phyloP scores from a whole-genome alignment of 1,139 yeast species.

The Citeromyces hawaiiensis region DNA sequence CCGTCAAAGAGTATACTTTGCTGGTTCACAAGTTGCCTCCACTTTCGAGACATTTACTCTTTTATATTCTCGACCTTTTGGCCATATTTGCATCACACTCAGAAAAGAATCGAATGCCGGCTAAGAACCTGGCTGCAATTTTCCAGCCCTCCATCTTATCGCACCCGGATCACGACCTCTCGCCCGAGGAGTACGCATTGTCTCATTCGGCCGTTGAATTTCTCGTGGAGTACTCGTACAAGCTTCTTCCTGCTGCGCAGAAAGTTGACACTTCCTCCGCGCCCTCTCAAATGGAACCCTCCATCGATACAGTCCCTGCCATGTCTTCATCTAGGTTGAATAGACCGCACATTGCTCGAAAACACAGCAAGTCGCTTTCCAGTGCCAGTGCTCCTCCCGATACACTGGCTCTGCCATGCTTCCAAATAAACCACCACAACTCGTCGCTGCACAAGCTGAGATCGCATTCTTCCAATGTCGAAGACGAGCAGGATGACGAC shows the following conservation, averaged over 20 bases:
- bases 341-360: conserved; percentile 15
- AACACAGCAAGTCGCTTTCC: conserved; percentile 50
- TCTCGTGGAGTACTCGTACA: conserved; percentile 74
- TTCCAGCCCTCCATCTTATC: conserved; percentile 91
- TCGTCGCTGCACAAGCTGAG: background rate
- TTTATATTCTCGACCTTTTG: conserved; percentile 75
- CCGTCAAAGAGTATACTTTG: conserved; percentile 57
- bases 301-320: background rate
- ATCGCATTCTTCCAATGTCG: background rate
- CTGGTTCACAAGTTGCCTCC: conserved; percentile 58
- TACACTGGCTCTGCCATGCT: background rate
- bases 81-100: conserved; percentile 78
- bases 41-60: conserved; percentile 68
- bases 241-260: conserved; percentile 48
- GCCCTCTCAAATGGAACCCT: background rate
- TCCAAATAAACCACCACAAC: background rate
- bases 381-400: conserved; percentile 38
- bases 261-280: conserved; percentile 10
- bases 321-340: background rate
- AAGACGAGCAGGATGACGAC: background rate
- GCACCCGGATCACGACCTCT: conserved; percentile 86
- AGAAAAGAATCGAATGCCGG: conserved; percentile 77
- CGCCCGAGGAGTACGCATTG: conserved; percentile 81
- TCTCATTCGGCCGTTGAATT: conserved; percentile 84
- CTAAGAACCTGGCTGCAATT: conserved; percentile 86